Conservation (phyloP, 2,329 filamentous ascomycete species). For the Colletotrichum orchidophilum region DNA sequence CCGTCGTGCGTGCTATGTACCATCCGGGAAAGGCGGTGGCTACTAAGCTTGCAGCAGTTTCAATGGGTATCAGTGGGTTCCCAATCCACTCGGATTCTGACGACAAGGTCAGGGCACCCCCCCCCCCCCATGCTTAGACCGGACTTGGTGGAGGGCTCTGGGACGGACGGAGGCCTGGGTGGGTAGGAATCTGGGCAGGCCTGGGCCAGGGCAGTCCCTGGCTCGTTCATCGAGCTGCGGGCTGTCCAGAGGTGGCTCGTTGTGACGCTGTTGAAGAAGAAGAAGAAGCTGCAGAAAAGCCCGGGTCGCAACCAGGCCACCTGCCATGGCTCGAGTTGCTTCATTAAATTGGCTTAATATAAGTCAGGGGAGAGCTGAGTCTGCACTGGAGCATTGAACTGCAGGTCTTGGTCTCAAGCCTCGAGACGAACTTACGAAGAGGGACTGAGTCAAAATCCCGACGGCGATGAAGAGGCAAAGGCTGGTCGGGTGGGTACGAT, state of each 20-base stretch:
- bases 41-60: neutral
- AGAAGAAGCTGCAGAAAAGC: conserved; percentile 17
- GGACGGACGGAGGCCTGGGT: neutral
- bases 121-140: neutral
- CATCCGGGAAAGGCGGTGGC: neutral
- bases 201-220: conserved; percentile 1
- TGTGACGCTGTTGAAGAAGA: conserved; percentile 27
- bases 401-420: neutral
- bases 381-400: neutral
- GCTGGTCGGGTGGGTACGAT: conserved; percentile 10
- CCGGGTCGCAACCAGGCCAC: conserved; percentile 5
- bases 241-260: conserved; percentile 13
- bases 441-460: conserved; percentile 21
- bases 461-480: conserved; percentile 8
- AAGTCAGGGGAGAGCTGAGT: conserved; percentile 14
- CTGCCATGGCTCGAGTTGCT: neutral
- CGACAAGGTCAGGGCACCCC: neutral
- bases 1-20: neutral
- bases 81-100: conserved; percentile 3
- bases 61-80: conserved; percentile 2
- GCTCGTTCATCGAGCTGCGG: conserved; percentile 14
- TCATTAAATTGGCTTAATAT: conserved; percentile 31
- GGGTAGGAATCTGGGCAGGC: neutral
- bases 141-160: conserved; percentile 5
- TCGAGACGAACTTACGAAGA: neutral